These are phyloP conservation scores for Lentinula boryana DNA, from an alignment of 768 basidiomycete genomes.

Conservation along the genomic window DNA sequence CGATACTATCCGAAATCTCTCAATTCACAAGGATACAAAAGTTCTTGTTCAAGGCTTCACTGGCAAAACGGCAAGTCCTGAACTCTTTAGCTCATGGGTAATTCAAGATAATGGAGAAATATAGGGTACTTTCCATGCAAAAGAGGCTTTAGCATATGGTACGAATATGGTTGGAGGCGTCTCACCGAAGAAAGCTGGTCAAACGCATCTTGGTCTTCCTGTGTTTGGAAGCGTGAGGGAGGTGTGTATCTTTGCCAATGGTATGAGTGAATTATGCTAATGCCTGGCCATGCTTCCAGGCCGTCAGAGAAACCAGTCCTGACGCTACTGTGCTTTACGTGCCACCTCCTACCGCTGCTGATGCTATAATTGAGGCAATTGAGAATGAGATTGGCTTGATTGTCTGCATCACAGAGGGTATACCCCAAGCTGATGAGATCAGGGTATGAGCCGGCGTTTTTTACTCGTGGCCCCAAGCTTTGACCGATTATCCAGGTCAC, in stretches of 20 bases:
- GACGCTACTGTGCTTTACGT: slow-evolving; percentile 98
- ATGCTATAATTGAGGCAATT: slow-evolving; percentile 98
- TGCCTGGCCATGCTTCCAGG: slow-evolving; percentile 38
- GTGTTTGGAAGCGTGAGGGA: slow-evolving; percentile 91
- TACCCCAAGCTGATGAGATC: slow-evolving; percentile 97
- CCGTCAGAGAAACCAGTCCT: slow-evolving; percentile 78
- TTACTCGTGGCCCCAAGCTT: background rate
- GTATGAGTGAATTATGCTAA: background rate
- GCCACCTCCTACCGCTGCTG: slow-evolving; percentile 92
- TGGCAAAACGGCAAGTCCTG: slow-evolving; percentile 78
- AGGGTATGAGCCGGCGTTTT: slow-evolving; percentile 40
- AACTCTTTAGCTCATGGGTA: background rate
- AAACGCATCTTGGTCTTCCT: slow-evolving; percentile 91
- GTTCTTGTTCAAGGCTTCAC: slow-evolving; percentile 91
- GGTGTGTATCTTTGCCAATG: slow-evolving; percentile 36
- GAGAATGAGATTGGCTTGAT: slow-evolving; percentile 97
- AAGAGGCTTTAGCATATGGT: slow-evolving; percentile 89
- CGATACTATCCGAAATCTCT: slow-evolving; percentile 86
- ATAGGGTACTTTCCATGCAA: slow-evolving; percentile 94
- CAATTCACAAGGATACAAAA: slow-evolving; percentile 91
- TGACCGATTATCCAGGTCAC: slow-evolving; percentile 51
- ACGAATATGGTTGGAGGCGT: slow-evolving; percentile 98
- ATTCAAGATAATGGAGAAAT: background rate
- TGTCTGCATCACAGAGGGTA: slow-evolving; percentile 98
- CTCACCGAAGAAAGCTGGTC: slow-evolving; percentile 93